These are phyloP conservation scores for Tothia fuscella DNA, from an alignment of 2,329 filamentous ascomycete genomes.

Conservation along the genomic window DNA sequence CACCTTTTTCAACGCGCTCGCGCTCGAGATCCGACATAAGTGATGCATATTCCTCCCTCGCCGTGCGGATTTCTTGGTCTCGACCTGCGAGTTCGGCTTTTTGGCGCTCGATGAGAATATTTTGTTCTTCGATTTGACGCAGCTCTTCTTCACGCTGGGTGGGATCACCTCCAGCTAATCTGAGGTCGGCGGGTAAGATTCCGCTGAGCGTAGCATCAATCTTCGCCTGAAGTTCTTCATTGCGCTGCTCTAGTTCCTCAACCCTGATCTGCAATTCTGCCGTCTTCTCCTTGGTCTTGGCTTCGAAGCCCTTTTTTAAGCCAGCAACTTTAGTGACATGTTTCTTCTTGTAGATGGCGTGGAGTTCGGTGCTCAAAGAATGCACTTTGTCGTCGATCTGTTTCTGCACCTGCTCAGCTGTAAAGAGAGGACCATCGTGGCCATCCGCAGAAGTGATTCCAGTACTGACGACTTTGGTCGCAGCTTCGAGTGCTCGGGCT, in stretches of 20 bases:
- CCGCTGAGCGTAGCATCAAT: conserved; percentile 55
- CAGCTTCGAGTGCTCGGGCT: conserved; percentile 32
- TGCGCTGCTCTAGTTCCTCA: conserved; percentile 57
- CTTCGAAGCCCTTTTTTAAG: conserved; percentile 70
- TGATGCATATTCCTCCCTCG: conserved; percentile 57
- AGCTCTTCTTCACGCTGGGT: conserved; percentile 26
- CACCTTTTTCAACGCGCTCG: conserved; percentile 73
- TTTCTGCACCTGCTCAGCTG: conserved; percentile 35
- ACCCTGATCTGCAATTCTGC: conserved; percentile 64
- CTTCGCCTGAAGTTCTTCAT: conserved; percentile 57
- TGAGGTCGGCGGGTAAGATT: conserved; percentile 22
- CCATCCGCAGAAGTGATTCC: neutral
- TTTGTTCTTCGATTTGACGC: conserved; percentile 47
- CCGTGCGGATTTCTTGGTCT: conserved; percentile 56
- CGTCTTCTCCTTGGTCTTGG: conserved; percentile 79
- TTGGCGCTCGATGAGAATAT: conserved; percentile 56
- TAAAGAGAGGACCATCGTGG: conserved; percentile 28
- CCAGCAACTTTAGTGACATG: conserved; percentile 93
- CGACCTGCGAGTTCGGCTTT: conserved; percentile 66
- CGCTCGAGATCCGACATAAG: conserved; percentile 55
- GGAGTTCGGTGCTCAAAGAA: conserved; percentile 60
- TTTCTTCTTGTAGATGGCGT: conserved; percentile 89
- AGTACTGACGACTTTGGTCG: conserved; percentile 40
- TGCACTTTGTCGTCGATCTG: conserved; percentile 90
- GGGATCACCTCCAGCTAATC: conserved; percentile 7